Evolutionary conservation across 768 basidiomycete species (phyloP).

Genomic region (Mycena chlorophos): DNA sequence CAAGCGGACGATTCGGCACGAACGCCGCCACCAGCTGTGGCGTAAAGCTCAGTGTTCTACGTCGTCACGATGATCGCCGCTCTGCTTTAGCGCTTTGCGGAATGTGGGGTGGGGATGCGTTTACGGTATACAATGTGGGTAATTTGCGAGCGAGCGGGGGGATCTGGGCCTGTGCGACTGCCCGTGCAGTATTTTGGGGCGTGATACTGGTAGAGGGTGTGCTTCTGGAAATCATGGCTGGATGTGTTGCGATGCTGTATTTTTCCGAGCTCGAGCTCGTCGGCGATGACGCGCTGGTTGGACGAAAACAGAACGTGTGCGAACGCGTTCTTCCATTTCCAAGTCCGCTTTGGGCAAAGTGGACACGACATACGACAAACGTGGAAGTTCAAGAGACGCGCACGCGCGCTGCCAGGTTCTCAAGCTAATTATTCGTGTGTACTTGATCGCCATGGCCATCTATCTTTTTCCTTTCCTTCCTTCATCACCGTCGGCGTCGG

Average conservation of each 20-base stretch:
- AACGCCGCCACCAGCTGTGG: too few species aligned
- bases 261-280: too few species aligned
- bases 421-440: not conserved
- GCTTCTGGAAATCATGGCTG: not conserved
- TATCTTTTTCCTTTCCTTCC: not conserved
- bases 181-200: not conserved
- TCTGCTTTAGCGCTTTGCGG: not conserved
- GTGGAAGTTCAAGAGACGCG: too few species aligned
- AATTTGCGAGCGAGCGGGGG: not conserved
- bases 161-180: too few species aligned
- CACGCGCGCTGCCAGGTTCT: too few species aligned
- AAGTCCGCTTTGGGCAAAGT: too few species aligned
- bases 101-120: not conserved
- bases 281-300: too few species aligned
- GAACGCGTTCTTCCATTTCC: too few species aligned
- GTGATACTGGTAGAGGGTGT: not conserved
- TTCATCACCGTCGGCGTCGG: constrained; percentile 1
- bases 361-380: not conserved
- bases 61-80: not conserved
- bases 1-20: too few species aligned
- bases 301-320: too few species aligned
- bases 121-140: not conserved
- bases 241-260: not conserved
- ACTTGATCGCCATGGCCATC: not conserved
- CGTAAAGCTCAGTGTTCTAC: not conserved